Percentiles rank a stretch among this genome's conserved stretches.
Conservation (phyloP, 306 rosid genomes). For the Vachellia pachyceras region DNA sequence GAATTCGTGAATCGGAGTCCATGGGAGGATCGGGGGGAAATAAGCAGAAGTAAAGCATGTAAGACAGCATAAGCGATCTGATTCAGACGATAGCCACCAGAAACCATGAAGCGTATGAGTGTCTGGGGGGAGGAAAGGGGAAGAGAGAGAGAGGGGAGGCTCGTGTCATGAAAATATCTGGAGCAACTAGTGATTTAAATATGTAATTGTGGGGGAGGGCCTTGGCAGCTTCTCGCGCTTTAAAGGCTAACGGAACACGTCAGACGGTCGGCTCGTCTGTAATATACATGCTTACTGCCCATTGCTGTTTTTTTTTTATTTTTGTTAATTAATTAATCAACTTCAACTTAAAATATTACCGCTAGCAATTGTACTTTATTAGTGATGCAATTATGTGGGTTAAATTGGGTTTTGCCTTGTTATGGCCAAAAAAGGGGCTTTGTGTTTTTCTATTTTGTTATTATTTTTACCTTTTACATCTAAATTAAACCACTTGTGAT, state of each 20-base stretch:
- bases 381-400: background rate
- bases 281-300: background rate
- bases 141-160: background rate
- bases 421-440: no score
- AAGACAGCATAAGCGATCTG: slow-evolving; percentile 27
- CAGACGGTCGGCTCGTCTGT: background rate
- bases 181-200: slow-evolving; percentile 23
- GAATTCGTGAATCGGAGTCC: slow-evolving; percentile 11
- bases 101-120: background rate
- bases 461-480: no score
- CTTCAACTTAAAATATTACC: no score
- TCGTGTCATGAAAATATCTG: slow-evolving; percentile 40
- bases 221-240: slow-evolving; percentile 34
- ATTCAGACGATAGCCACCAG: slow-evolving; percentile 11
- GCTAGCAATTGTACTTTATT: no score
- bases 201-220: slow-evolving; percentile 33
- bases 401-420: background rate
- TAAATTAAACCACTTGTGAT: no score
- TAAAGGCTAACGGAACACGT: slow-evolving; percentile 21
- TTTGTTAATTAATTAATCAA: no score
- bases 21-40: background rate
- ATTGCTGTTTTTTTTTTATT: background rate
- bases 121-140: background rate
- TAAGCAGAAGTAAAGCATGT: background rate
- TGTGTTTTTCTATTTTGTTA: no score